Conservation (phyloP, 352 stramenopile species). For the Phytophthora pluvialis region DNA sequence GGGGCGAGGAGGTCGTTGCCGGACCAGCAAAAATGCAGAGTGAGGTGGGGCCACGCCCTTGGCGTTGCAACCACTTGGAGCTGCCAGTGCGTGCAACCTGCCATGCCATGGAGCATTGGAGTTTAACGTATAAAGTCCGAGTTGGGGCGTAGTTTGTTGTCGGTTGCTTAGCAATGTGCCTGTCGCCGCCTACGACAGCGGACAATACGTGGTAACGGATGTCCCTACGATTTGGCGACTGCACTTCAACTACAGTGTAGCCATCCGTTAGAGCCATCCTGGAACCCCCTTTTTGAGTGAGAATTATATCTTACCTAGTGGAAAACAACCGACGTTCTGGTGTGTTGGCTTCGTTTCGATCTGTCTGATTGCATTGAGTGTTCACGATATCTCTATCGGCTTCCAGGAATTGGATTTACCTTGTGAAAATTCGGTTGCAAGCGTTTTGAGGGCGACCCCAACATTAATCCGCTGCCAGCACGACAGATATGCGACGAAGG, state of each 20-base stretch:
- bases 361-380: neutral
- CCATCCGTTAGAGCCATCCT: neutral
- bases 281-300: neutral
- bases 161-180: neutral
- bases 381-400: neutral
- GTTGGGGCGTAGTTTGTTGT: neutral
- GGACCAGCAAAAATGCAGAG: constrained; percentile 25
- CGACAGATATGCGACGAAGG: constrained; percentile 7
- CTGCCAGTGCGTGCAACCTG: neutral
- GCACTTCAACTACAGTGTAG: constrained; percentile 6
- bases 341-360: neutral
- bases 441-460: neutral
- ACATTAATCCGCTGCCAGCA: neutral
- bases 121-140: constrained; percentile 11
- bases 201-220: neutral
- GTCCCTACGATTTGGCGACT: neutral
- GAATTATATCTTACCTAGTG: too few species aligned
- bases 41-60: constrained; percentile 5
- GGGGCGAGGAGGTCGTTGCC: constrained; percentile 2
- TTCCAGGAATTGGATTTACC: neutral
- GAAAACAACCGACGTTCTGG: neutral
- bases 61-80: constrained; percentile 13
- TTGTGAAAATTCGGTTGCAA: neutral
- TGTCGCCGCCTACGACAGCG: constrained; percentile 5
- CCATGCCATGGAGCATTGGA: neutral